Base-by-base conservation (phyloP, 495 filamentous ascomycete species). In the Neurospora sp. region DNA sequence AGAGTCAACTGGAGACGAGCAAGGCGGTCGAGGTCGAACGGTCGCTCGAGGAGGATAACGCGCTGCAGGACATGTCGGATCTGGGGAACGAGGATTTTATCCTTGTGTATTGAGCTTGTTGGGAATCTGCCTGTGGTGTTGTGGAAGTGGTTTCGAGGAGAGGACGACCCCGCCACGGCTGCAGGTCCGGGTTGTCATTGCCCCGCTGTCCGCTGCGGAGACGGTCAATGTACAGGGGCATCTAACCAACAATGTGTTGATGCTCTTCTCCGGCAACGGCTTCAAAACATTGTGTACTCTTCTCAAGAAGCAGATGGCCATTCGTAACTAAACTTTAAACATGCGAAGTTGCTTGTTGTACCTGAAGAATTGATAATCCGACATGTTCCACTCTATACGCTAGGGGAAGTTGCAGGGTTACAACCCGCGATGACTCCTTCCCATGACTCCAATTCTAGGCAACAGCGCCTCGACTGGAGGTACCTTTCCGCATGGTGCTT, bases 61-160 rank as follows among this genome's bases (percentile, higher is more conserved):
- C 83, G 1, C 59, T 85, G 71, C 82, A 82, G n/a, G 86, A 88
- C 74, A 79, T 87, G 73, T 85, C 87, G 3, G 87, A 89, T 75
- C 75, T 83, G 75, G 78, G 81, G 74, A 89, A 89, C 42, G 88
- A 89, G 75, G 86, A 89, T 59, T 89, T 89, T 74, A 86, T 89
- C 35, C 88, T 86, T 75, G 87, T 89, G 22, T 88, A 88, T 70
- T 88, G 70, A 69, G 59, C 5, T 39, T 20, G 44, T 22, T 22
- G 44, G 41, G 31, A 18, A 44, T 20, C 65, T 35, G 11, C 41
- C 38, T 12, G 11, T 69, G 18, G n/a, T 48, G 44, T 20, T 48
- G 7, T 48, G 35, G 35, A 35, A 6, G 35, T 35, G 35, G 35
- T 37, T 37, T 1, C 0, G 35, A 37, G 35, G 35, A 37, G 35